Evolutionary conservation across 2,329 filamentous ascomycete genomes (phyloP), one percentile per base, ranked within the genome.

Genomic region (Nectriaceae sp.): DNA sequence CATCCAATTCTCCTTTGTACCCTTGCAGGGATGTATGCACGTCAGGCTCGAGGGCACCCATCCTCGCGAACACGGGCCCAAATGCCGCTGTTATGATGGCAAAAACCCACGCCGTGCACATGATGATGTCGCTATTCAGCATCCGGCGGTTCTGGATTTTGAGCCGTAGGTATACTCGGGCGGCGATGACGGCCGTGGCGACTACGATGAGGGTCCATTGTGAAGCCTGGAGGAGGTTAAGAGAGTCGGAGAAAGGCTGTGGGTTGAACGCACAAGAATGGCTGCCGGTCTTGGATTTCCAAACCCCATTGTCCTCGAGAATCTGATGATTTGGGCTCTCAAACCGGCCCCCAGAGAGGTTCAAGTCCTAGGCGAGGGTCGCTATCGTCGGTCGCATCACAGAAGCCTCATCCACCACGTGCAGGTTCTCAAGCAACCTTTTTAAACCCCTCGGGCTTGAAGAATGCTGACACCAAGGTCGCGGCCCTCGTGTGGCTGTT

Each of bases 161-260:
- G 0, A 60, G 40, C 2, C 57, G 55, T 0, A 60, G 51, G 5
- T 60, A 55, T 0, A 60, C 37, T 2, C 56, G 53, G 1, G 56
- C 56, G 6, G 33, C 21, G 11, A 59, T 47, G 11, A 58, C 53
- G 5, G n/a, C 38, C 0, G 49, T 40, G 0, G 56, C 56, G n/a
- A 58, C 3, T 0, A 31, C 21, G 11, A 59, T n/a, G 8, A 59
- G 46, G 11, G 49, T 24, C 18, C 53, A 45, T 16, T 54, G 39
- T 11, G 53, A 50, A 3, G 36, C 8, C 56, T 58, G 20, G 15
- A 29, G 4, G 2, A 1, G 0, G 16, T 1, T 0, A 8, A 2
- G 4, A 2, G 3, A 5, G 3, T 18, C 13, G 19, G 16, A 11
- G 5, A 16, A n/a, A 6, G 21, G 20, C 15, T 15, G 21, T 4